Evolutionary conservation across 2,329 filamentous ascomycete species (phyloP).

Genomic region (Hansfordia pulvinata): DNA sequence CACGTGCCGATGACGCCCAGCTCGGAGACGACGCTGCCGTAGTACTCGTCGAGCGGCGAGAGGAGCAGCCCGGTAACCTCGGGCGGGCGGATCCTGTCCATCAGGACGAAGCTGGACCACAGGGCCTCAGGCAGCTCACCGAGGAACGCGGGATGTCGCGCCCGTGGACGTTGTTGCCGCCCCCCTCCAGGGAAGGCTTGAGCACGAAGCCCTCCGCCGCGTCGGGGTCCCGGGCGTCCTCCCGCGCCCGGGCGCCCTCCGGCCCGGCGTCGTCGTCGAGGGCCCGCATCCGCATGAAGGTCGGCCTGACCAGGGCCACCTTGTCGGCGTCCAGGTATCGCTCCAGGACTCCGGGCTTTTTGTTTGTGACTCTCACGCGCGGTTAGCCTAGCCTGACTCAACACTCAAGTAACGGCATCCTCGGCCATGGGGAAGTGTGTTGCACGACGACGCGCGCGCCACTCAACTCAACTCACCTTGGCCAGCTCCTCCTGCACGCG

Average conservation of each 20-base stretch:
- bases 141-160: constrained; percentile 21
- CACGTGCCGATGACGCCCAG: constrained; percentile 25
- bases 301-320: constrained; percentile 13
- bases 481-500: constrained; percentile 26
- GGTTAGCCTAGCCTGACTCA: no score
- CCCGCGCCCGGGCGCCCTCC: constrained; percentile 13
- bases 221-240: constrained; percentile 10
- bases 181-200: constrained; percentile 28
- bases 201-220: constrained; percentile 18
- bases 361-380: no score
- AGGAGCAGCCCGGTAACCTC: constrained; percentile 17
- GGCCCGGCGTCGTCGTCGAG: constrained; percentile 18
- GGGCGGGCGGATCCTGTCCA: constrained; percentile 23
- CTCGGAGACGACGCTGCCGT: constrained; percentile 25
- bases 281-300: constrained; percentile 22
- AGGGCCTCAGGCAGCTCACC: constrained; percentile 8
- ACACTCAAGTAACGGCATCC: no score
- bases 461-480: no score
- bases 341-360: constrained; percentile 15
- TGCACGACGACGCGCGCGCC: no score
- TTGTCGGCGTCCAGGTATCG: constrained; percentile 17
- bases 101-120: constrained; percentile 22
- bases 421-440: no score
- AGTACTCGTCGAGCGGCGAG: constrained; percentile 14
- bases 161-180: constrained; percentile 26